These are phyloP conservation scores for Asclepias syriaca DNA, from an alignment of 257 asterid species.

Conservation along the genomic window DNA sequence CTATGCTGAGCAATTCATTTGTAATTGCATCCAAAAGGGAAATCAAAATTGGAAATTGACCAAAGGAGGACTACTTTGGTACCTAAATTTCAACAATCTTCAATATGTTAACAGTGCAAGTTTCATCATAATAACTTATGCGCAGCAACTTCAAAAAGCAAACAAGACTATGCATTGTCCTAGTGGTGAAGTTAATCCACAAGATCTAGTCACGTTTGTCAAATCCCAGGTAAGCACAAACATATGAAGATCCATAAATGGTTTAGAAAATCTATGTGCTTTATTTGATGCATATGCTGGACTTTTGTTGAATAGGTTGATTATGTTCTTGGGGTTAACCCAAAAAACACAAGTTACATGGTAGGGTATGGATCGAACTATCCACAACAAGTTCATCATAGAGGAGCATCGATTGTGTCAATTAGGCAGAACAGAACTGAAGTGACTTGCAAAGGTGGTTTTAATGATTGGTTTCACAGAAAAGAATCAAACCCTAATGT, in stretches of 20 bases:
- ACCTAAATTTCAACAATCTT: constrained; percentile 40
- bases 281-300: neutral
- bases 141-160: constrained; percentile 27
- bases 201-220: constrained; percentile 27
- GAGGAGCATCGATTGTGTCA: constrained; percentile 67
- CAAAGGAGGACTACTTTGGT: constrained; percentile 51
- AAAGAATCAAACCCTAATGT: constrained; percentile 54
- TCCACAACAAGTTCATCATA: constrained; percentile 50
- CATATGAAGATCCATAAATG: neutral
- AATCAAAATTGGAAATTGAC: constrained; percentile 28
- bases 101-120: constrained; percentile 53
- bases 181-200: constrained; percentile 20
- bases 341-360: constrained; percentile 48
- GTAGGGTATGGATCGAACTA: constrained; percentile 55
- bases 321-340: constrained; percentile 57
- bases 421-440: constrained; percentile 22
- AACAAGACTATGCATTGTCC: constrained; percentile 28
- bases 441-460: constrained; percentile 49
- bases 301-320: constrained; percentile 30
- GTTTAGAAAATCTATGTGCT: neutral
- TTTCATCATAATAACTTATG: constrained; percentile 36
- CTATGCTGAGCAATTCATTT: constrained; percentile 45
- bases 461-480: constrained; percentile 33
- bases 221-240: constrained; percentile 36
- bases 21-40: constrained; percentile 54